Evolutionary conservation across 164 flowering plant genomes (phyloP), one percentile per base, ranked within the genome.

Genomic region (Protea cynaroides): DNA sequence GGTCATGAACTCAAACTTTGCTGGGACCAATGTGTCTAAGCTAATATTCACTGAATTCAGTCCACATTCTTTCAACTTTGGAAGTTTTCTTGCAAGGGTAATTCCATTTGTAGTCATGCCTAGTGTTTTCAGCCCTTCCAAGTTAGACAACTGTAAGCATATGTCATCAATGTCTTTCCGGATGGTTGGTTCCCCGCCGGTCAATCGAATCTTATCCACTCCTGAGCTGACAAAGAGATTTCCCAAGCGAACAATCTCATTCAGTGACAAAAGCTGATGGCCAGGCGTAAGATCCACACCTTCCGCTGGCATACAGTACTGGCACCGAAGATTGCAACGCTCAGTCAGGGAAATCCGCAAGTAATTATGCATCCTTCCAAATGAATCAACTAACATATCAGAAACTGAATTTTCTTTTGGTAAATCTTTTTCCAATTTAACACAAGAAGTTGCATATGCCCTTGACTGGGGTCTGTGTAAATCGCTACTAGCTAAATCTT

Each of bases 41-140:
- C 99, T 94, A 63, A 94, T 91, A 76, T 94, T 94, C 53, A 94
- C 44, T 34, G 81, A 76, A 66, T 64, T 79, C 59, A 94, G 78
- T 9, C 99, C 99, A 78, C 86, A 86, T 65, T 88, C 90, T 75
- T 86, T 88, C 46, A 94, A 80, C 76, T 76, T 85, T 11, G 97
- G 96, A 74, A 94, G 92, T 64, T 86, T 94, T 65, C 76, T 86
- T 0, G 88, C 86, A 57, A 94, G 92, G 62, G 75, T 64, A 56
- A 94, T 84, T 19, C 99, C 99, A 77, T 94, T 91, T 5, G 96
- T 91, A 3, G 99, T 94, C 77, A 94, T 88, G 36, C 90, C 92
- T 71, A 94, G 71, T 10, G 86, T 86, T 71, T 88, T 89, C 10
- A 94, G 74, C 9, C 99, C 97, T 74, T 81, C 80, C 75, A 94